Conservation (phyloP, 1,284 basidiomycete species). For the Ganoderma lingzhi region DNA sequence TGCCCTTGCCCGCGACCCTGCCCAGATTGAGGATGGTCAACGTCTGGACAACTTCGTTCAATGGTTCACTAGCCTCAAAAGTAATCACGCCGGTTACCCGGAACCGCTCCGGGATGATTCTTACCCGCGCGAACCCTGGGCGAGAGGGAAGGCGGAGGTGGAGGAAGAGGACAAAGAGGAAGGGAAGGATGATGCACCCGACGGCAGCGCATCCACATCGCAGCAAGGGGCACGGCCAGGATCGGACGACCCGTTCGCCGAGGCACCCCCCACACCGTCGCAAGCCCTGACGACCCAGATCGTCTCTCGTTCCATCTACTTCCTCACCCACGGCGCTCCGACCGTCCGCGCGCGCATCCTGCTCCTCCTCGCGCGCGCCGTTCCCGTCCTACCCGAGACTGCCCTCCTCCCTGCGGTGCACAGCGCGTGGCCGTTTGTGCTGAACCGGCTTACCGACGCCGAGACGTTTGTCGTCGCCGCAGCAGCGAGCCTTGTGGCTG, state of each 20-base stretch:
- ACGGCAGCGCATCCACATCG: slow-evolving; percentile 31
- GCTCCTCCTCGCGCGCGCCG: slow-evolving; percentile 73
- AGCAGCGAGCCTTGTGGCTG: slow-evolving; percentile 74
- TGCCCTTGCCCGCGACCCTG: slow-evolving; percentile 14
- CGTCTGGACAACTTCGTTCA: slow-evolving; percentile 60
- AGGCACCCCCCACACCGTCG: slow-evolving; percentile 65
- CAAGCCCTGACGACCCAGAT: slow-evolving; percentile 86
- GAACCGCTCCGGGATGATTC: slow-evolving; percentile 31
- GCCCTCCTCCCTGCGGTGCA: slow-evolving; percentile 86
- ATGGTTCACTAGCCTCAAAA: slow-evolving; percentile 70
- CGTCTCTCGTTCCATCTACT: slow-evolving; percentile 85
- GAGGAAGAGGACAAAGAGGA: slow-evolving; percentile 24
- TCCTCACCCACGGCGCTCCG: slow-evolving; percentile 88
- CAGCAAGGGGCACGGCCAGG: slow-evolving; percentile 7
- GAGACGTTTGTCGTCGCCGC: slow-evolving; percentile 83
- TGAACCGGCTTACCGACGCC: slow-evolving; percentile 79
- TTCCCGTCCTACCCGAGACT: slow-evolving; percentile 78
- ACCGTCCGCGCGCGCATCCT: slow-evolving; percentile 86
- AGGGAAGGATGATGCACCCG: slow-evolving; percentile 34
- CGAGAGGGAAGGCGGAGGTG: slow-evolving; percentile 23
- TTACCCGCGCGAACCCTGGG: slow-evolving; percentile 63
- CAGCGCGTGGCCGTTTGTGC: slow-evolving; percentile 87
- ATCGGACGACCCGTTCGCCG: slow-evolving; percentile 42
- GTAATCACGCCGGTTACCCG: slow-evolving; percentile 8
- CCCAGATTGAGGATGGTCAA: slow-evolving; percentile 29